A percentile compares a stretch with the other conserved stretches of the same genome.
Evolutionary conservation across 139 green algal species (phyloP).

Genomic region (Volvox africanus): DNA sequence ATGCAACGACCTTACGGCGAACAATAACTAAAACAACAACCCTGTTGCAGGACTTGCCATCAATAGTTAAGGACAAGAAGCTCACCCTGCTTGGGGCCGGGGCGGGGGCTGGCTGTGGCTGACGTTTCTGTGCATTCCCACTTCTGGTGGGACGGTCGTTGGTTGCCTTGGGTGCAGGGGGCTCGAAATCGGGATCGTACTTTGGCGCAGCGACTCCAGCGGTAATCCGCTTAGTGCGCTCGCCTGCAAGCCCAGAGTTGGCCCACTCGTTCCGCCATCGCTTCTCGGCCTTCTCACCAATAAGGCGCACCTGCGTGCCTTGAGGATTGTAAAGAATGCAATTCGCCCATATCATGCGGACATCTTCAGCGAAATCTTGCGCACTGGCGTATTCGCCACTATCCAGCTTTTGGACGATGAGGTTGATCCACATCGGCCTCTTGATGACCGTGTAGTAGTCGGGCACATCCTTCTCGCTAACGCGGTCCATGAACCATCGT

Average conservation of each 20-base stretch:
- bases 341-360: constrained; percentile 61
- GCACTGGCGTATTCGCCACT: neutral
- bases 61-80: neutral
- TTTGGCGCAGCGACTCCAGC: constrained; percentile 29
- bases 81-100: constrained; percentile 17
- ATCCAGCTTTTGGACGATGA: constrained; percentile 28
- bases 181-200: constrained; percentile 44
- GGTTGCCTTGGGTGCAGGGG: neutral
- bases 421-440: constrained; percentile 40
- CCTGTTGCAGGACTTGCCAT: neutral
- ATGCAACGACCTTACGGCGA: neutral
- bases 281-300: constrained; percentile 45
- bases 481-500: constrained; percentile 28
- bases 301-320: constrained; percentile 25
- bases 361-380: constrained; percentile 59
- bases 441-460: constrained; percentile 50
- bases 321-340: constrained; percentile 61
- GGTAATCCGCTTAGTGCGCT: constrained; percentile 27
- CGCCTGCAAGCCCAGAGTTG: constrained; percentile 18
- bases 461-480: constrained; percentile 22
- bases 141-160: constrained; percentile 21
- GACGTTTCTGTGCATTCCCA: neutral
- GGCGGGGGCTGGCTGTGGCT: neutral
- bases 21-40: neutral
- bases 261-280: constrained; percentile 60